Evolutionary conservation across 78 protist genomes (phyloP), one percentile per base, ranked within the genome.

Genomic region (Guillardia theta): DNA sequence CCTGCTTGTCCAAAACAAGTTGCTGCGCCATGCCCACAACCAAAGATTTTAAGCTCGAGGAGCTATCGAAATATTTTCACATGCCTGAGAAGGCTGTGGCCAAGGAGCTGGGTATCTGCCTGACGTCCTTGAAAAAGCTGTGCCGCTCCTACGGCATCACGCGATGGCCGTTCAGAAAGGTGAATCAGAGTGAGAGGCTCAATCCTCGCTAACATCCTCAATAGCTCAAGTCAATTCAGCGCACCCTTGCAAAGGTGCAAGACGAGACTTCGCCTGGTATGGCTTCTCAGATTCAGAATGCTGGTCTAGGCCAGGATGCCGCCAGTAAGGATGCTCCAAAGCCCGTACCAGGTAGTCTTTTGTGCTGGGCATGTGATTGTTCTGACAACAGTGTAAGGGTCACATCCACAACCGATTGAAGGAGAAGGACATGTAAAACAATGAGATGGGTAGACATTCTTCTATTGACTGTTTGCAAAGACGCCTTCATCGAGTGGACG

Each of bases 81-180:
- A 9, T 88, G 54, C 93, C 93, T 48, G 93, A 88, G 33, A 88
- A 88, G 33, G 93, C 93, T 9, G 93, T 88, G 41, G 93, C 93
- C 2, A 88, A 88, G 33, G 93, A 88, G 93, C 93, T 88, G 3
- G 93, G 93, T 43, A 48, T 88, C 41, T 88, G 93, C 33, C 93
- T 88, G 41, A 88, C 93, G 3, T 88, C 93, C 46, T 27, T 88
- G 30, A 78, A 78, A 78, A 78, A 78, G 90, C 90, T 78, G 10
- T 88, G 93, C 43, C 54, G 93, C 9, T 88, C 93, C 0, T 88
- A 88, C 43, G 93, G 93, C 64, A 88, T 88, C 93, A 48, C 93
- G 3, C 62, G 93, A 19, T 88, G 93, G 93, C 93, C 93, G 0
- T 88, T 88, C 33, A 54, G 93, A 1, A 88, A 88, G 90, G 90